A percentile compares a stretch with the other conserved stretches of the same genome.
Conservation (phyloP, 345 rosid genomes). For the Isatis tinctoria region DNA sequence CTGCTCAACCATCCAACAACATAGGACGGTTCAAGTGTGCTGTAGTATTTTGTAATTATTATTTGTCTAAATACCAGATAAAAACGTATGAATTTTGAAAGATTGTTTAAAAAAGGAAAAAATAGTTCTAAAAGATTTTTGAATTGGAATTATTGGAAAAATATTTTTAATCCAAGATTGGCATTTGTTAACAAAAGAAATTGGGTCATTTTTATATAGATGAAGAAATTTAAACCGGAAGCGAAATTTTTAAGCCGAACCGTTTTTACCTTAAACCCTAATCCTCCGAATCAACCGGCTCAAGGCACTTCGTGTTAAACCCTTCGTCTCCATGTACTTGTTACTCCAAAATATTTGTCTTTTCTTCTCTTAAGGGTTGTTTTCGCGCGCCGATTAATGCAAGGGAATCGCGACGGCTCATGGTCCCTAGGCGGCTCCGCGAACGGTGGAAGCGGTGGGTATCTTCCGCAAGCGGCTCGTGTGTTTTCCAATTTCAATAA, state of each 20-base stretch:
- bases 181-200: neutral
- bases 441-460: neutral
- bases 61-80: neutral
- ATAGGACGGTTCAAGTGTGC: neutral
- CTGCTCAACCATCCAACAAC: neutral
- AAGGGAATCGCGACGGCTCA: slow-evolving; percentile 20
- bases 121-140: neutral
- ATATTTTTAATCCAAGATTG: neutral
- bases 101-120: neutral
- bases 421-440: slow-evolving; percentile 9
- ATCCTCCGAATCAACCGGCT: neutral
- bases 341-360: too few species aligned
- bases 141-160: neutral
- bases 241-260: neutral
- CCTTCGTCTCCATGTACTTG: too few species aligned
- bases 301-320: neutral
- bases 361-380: neutral
- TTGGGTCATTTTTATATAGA: neutral
- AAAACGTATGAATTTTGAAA: neutral
- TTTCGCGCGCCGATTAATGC: slow-evolving; percentile 16
- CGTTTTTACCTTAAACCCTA: neutral
- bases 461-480: slow-evolving; percentile 9
- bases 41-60: neutral
- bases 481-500: slow-evolving; percentile 19
- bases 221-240: neutral